phyloP scores from a whole-genome alignment of 345 rosid species.

The Murraya koenigii region DNA sequence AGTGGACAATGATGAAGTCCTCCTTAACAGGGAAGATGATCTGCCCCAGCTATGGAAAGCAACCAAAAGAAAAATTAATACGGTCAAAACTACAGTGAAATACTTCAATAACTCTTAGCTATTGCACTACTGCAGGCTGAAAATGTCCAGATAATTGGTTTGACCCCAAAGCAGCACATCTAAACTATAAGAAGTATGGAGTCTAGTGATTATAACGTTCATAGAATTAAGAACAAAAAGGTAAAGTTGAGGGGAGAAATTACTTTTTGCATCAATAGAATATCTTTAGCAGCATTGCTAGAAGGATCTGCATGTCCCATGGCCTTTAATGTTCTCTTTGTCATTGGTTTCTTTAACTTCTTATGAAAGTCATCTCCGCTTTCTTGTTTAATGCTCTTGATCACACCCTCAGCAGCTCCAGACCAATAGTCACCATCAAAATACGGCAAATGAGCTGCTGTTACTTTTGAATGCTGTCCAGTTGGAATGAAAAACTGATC shows the following conservation, averaged over 20 bases:
- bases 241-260: background rate
- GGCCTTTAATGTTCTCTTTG: conserved; percentile 35
- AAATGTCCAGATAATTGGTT: background rate
- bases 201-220: background rate
- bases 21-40: conserved; percentile 45
- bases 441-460: conserved; percentile 98
- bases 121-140: background rate
- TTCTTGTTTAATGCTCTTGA: conserved; percentile 29
- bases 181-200: background rate
- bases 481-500: conserved; percentile 83
- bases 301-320: conserved; percentile 42
- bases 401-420: conserved; percentile 84
- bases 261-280: conserved; percentile 54
- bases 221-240: background rate
- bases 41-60: conserved; percentile 43
- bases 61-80: conserved; percentile 14
- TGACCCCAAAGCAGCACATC: background rate
- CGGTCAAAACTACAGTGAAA: background rate
- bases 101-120: background rate
- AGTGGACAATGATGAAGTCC: conserved; percentile 52
- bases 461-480: conserved; percentile 87
- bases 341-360: conserved; percentile 26
- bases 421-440: conserved; percentile 99
- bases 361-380: conserved; percentile 16
- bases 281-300: conserved; percentile 38